phyloP scores from a whole-genome alignment of 108 stramenopile species.

The Cylindrotheca fusiformis region DNA sequence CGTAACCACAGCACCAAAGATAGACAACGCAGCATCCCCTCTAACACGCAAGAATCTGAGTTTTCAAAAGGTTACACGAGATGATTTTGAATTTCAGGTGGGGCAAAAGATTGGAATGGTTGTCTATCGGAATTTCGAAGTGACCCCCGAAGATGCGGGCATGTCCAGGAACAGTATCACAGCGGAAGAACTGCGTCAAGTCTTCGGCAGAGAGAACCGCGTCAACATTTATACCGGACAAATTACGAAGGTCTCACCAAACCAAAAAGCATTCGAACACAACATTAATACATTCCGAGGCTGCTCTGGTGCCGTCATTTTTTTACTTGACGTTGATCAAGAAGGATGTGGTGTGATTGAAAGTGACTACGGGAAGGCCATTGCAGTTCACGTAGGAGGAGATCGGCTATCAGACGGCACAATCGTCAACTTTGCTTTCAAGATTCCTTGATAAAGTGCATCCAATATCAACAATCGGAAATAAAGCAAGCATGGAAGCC shows the following conservation, averaged over 20 bases:
- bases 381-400: too few relatives aligned
- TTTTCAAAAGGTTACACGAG: conserved; percentile 1
- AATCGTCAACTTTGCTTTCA: too few relatives aligned
- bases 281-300: too few relatives aligned
- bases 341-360: too few relatives aligned
- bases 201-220: neutral
- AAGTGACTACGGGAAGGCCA: too few relatives aligned
- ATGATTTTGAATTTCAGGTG: conserved; percentile 8
- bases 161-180: neutral
- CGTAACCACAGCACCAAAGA: conserved; percentile 2
- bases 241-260: neutral
- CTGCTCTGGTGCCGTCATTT: too few relatives aligned
- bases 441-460: too few relatives aligned
- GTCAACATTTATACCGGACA: conserved; percentile 6
- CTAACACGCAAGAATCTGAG: neutral
- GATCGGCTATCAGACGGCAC: too few relatives aligned
- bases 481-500: too few relatives aligned
- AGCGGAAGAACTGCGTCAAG: neutral
- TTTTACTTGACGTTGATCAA: too few relatives aligned
- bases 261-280: neutral
- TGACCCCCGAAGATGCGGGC: conserved; percentile 5
- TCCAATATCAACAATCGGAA: too few relatives aligned
- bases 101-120: conserved; percentile 1
- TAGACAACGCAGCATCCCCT: neutral
- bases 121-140: conserved; percentile 2